These are phyloP conservation scores for Talaromyces proteolyticus DNA, from an alignment of 495 filamentous ascomycete species.

Conservation along the genomic window DNA sequence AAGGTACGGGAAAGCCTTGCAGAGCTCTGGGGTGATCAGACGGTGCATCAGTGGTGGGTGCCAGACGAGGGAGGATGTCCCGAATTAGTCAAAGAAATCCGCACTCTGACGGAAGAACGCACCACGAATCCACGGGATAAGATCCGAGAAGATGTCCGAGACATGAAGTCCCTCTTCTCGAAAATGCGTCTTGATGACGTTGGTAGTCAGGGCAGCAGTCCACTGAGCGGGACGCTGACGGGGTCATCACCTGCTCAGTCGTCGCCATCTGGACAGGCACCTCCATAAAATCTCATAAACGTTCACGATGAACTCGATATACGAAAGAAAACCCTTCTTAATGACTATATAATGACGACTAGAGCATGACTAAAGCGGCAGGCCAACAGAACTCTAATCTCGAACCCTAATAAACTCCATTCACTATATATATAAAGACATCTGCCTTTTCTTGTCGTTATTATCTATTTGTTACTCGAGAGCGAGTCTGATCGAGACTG, in stretches of 20 bases:
- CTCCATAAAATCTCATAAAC: background rate
- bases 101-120: constrained; percentile 71
- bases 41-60: constrained; percentile 78
- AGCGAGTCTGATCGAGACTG: no score
- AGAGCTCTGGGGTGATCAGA: constrained; percentile 61
- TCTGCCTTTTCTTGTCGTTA: no score
- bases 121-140: constrained; percentile 53
- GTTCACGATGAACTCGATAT: no score
- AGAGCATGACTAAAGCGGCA: no score
- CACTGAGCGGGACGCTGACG: background rate
- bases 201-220: constrained; percentile 21
- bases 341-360: no score
- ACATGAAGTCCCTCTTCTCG: constrained; percentile 70
- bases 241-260: background rate
- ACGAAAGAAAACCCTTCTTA: background rate
- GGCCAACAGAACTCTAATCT: no score
- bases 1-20: constrained; percentile 70
- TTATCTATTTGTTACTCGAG: no score
- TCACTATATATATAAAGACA: no score
- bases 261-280: background rate
- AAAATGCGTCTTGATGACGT: constrained; percentile 37
- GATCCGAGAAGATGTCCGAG: constrained; percentile 60
- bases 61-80: constrained; percentile 66
- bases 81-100: constrained; percentile 64
- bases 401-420: no score